A percentile compares a stretch with the other conserved stretches of the same genome.
phyloP scores from a whole-genome alignment of 352 stramenopile species.

The Globisporangium takayamanum region DNA sequence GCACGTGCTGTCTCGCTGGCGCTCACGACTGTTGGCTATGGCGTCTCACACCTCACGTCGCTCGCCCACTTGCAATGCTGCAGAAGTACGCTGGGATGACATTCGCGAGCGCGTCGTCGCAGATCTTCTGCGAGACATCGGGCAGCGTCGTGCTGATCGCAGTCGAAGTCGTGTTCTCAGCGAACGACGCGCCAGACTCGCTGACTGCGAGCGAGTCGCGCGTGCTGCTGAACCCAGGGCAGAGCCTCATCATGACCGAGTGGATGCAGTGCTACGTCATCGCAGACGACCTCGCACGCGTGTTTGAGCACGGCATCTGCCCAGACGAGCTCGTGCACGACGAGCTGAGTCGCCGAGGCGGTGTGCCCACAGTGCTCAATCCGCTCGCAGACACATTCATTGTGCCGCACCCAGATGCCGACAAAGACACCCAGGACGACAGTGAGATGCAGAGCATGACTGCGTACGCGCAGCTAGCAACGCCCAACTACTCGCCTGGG shows the following conservation, averaged over 20 bases:
- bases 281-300: constrained; percentile 66
- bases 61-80: not conserved
- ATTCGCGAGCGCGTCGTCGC: constrained; percentile 49
- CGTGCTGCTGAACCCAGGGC: constrained; percentile 69
- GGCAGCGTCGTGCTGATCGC: constrained; percentile 73
- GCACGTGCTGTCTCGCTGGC: not conserved
- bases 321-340: constrained; percentile 35
- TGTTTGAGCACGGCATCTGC: constrained; percentile 56
- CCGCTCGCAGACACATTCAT: constrained; percentile 51
- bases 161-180: constrained; percentile 65
- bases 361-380: constrained; percentile 33
- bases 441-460: constrained; percentile 38
- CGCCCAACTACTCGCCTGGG: constrained; percentile 23
- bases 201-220: constrained; percentile 36
- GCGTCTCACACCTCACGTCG: not conserved
- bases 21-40: too few relatives aligned
- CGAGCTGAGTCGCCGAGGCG: constrained; percentile 25
- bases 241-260: constrained; percentile 66
- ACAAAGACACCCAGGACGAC: constrained; percentile 5
- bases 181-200: constrained; percentile 22
- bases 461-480: constrained; percentile 39
- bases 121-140: constrained; percentile 61
- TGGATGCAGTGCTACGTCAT: constrained; percentile 86
- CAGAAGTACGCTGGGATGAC: constrained; percentile 64
- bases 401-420: constrained; percentile 16